These are phyloP conservation scores for Lunularia cruciata DNA, from an alignment of 225 moss, liverwort and hornwort species.

Conservation along the genomic window DNA sequence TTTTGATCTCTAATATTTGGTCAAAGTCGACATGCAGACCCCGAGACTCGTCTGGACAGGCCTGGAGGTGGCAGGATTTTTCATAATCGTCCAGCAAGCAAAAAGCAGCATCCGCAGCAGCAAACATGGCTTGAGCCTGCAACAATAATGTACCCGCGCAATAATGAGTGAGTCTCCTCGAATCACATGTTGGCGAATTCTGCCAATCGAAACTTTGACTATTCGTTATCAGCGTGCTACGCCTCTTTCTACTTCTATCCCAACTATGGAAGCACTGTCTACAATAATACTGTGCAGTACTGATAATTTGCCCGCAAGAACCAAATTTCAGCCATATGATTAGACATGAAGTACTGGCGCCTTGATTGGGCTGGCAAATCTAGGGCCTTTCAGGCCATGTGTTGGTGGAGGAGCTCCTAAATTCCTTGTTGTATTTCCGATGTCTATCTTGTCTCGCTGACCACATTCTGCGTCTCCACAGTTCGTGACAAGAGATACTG, in stretches of 20 bases:
- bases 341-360: background rate
- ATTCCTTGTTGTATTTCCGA: too few species aligned
- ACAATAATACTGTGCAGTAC: background rate
- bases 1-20: background rate
- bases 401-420: too few species aligned
- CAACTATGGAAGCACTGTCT: background rate
- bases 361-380: slow-evolving; percentile 4
- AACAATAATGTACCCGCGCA: slow-evolving; percentile 7
- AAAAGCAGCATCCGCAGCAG: too few species aligned
- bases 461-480: too few species aligned
- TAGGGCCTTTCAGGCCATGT: too few species aligned
- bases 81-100: background rate
- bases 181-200: too few species aligned
- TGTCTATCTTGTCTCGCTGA: too few species aligned
- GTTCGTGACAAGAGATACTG: too few species aligned
- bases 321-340: background rate
- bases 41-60: background rate
- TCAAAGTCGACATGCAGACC: background rate
- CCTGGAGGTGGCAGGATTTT: background rate
- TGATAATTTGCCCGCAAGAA: background rate
- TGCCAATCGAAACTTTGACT: slow-evolving; percentile 8
- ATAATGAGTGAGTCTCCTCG: background rate
- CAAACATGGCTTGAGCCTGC: background rate
- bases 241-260: background rate
- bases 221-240: background rate